A percentile compares a stretch with the other conserved stretches of the same genome.
These are phyloP conservation scores for Iris macrosiphon DNA, from an alignment of 106 monocot species.

Conservation along the genomic window DNA sequence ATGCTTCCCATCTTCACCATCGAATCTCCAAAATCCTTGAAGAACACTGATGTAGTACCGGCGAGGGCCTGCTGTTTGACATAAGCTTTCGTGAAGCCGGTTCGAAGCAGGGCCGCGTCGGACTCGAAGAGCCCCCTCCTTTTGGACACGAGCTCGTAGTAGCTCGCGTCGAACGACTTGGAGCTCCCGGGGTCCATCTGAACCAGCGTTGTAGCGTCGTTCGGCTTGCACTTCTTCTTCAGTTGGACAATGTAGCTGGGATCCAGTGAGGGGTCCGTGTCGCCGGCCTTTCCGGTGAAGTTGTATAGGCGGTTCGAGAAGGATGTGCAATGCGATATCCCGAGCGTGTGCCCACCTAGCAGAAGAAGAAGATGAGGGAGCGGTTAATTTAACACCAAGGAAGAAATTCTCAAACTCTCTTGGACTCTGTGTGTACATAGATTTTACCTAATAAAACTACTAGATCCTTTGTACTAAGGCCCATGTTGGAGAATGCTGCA, in stretches of 20 bases:
- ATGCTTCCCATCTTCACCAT: slow-evolving; percentile 44
- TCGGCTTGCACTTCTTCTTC: slow-evolving; percentile 24
- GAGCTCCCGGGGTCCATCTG: slow-evolving; percentile 73
- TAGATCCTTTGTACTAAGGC: slow-evolving; percentile 32
- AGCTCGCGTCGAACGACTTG: slow-evolving; percentile 42
- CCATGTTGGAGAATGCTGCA: slow-evolving; percentile 20
- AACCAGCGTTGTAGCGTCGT: slow-evolving; percentile 26
- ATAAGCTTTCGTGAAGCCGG: slow-evolving; percentile 19
- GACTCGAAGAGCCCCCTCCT: slow-evolving; percentile 46
- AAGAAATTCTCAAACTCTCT: too few relatives aligned
- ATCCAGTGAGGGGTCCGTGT: slow-evolving; percentile 51
- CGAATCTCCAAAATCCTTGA: slow-evolving; percentile 29
- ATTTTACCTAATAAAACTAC: slow-evolving; percentile 42
- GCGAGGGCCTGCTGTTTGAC: background rate
- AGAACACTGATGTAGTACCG: slow-evolving; percentile 7
- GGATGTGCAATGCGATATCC: slow-evolving; percentile 27
- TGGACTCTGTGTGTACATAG: too few relatives aligned
- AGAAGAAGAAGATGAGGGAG: too few relatives aligned
- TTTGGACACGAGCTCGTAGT: slow-evolving; percentile 43
- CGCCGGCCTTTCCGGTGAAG: slow-evolving; percentile 36
- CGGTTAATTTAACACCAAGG: too few relatives aligned
- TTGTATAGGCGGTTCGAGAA: slow-evolving; percentile 37
- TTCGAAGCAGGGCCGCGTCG: slow-evolving; percentile 32
- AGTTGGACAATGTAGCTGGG: slow-evolving; percentile 24
- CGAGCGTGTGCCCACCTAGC: slow-evolving; percentile 37